Evolutionary conservation across 2,329 filamentous ascomycete genomes (phyloP).

Genomic region (Apiospora rasikravindrae): DNA sequence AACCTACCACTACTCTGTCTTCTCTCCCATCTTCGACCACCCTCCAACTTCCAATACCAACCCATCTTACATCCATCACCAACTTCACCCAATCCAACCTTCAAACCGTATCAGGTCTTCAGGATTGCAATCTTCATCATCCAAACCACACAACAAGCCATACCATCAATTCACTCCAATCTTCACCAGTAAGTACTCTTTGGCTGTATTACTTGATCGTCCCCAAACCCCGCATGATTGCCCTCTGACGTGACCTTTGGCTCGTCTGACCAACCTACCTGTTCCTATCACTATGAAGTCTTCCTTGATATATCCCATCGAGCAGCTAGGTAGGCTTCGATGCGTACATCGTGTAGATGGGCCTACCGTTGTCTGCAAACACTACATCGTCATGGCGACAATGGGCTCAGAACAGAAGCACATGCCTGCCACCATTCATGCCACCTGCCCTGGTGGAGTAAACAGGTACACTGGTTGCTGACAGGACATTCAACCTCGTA

Average conservation of each 20-base stretch:
- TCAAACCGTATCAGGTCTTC: neutral
- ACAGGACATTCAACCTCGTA: slow-evolving; percentile 42
- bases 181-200: slow-evolving; percentile 20
- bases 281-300: neutral
- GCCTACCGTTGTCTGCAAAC: neutral
- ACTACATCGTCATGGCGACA: neutral
- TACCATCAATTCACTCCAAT: neutral
- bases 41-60: neutral
- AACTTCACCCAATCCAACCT: neutral
- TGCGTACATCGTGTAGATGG: neutral
- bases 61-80: slow-evolving; percentile 1
- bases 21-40: neutral
- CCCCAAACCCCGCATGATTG: slow-evolving; percentile 17
- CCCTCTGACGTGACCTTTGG: neutral
- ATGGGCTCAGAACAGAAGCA: neutral
- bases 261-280: slow-evolving; percentile 1
- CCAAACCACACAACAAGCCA: neutral
- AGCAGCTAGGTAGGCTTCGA: neutral
- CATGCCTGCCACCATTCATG: neutral
- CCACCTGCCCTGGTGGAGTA: neutral
- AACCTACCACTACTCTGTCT: neutral
- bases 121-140: neutral
- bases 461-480: neutral
- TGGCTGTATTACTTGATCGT: neutral
- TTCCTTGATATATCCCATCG: neutral